Evolutionary conservation across 768 basidiomycete species (phyloP).

Genomic region (Leccinum uliginosum): DNA sequence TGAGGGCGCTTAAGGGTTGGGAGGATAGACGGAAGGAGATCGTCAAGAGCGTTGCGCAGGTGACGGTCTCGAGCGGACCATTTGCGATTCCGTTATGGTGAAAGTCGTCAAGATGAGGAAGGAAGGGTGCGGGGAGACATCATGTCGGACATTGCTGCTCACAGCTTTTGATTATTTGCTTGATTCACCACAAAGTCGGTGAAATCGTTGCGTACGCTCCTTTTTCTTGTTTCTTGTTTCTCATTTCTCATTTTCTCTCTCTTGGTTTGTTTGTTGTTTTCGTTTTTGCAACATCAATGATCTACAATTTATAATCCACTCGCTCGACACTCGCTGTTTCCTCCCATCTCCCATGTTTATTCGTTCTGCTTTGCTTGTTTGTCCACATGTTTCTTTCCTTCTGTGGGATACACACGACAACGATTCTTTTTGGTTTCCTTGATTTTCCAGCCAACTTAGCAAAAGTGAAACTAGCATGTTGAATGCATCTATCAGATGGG

Average conservation of each 20-base stretch:
- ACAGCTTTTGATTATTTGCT: background rate
- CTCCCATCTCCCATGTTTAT: background rate
- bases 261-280: background rate
- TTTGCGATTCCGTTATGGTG: constrained; percentile 2
- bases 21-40: constrained; percentile 68
- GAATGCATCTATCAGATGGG: background rate
- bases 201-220: constrained; percentile 18
- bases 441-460: background rate
- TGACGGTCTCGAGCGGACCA: constrained; percentile 15
- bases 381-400: background rate
- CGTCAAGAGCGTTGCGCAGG: constrained; percentile 47
- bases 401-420: constrained; percentile 8
- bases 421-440: constrained; percentile 4
- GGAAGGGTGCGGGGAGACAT: background rate
- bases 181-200: constrained; percentile 1
- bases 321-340: no score
- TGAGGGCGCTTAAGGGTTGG: constrained; percentile 75
- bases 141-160: background rate
- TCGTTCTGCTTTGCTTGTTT: background rate
- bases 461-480: background rate
- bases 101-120: background rate
- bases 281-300: background rate
- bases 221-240: constrained; percentile 14
- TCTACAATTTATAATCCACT: background rate
- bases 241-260: background rate